Conservation (phyloP, 2,329 filamentous ascomycete genomes). For the Parascedosporium putredinis region DNA sequence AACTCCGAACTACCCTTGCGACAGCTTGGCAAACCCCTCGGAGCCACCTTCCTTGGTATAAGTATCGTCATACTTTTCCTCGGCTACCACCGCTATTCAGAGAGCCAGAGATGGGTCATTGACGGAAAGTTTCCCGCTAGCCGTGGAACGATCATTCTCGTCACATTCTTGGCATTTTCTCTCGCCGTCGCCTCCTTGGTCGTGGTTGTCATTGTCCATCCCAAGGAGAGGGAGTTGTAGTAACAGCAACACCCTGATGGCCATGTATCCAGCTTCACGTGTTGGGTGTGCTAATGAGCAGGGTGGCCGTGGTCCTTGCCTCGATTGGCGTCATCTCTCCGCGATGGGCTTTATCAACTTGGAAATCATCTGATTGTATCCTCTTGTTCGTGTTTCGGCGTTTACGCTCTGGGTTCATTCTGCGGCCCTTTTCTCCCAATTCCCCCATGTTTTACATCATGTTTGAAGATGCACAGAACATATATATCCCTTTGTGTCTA, state of each 20-base stretch:
- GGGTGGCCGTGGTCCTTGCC: too few relatives aligned
- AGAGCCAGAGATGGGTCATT: slow-evolving; percentile 70
- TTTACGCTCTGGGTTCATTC: too few relatives aligned
- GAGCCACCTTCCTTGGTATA: slow-evolving; percentile 66
- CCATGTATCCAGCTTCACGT: neutral
- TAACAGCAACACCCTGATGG: too few relatives aligned
- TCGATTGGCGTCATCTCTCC: too few relatives aligned
- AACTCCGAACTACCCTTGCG: slow-evolving; percentile 33
- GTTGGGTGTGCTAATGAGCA: neutral
- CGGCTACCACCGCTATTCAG: slow-evolving; percentile 70
- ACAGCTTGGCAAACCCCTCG: slow-evolving; percentile 61
- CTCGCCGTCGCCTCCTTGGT: slow-evolving; percentile 51
- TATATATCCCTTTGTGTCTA: too few relatives aligned
- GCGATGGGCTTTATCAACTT: too few relatives aligned
- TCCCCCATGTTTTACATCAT: too few relatives aligned
- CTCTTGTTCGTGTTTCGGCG: too few relatives aligned
- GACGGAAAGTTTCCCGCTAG: slow-evolving; percentile 71
- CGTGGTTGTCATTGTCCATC: slow-evolving; percentile 47
- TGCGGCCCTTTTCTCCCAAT: too few relatives aligned
- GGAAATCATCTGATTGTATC: too few relatives aligned
- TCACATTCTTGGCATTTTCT: slow-evolving; percentile 53
- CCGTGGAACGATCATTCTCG: slow-evolving; percentile 61
- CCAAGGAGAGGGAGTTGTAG: slow-evolving; percentile 12
- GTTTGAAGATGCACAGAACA: too few relatives aligned
- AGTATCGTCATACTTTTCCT: slow-evolving; percentile 65